Conservation (phyloP, 371 early-diverging fungal species). For the Cokeromyces recurvatus region DNA sequence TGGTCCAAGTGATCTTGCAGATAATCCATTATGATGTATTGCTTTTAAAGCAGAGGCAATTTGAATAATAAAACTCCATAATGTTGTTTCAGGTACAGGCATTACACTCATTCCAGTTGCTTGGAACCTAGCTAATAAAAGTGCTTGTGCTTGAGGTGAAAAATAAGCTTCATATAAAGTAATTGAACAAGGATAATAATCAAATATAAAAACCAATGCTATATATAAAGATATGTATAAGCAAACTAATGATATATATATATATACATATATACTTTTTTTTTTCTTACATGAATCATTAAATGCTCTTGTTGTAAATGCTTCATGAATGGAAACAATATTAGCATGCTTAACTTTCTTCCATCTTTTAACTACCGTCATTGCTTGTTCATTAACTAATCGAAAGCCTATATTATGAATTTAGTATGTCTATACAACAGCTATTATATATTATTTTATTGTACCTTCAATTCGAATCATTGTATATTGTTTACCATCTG, state of each 20-base stretch:
- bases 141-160: slow-evolving; percentile 49
- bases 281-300: slow-evolving; percentile 73
- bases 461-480: slow-evolving; percentile 74
- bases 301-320: slow-evolving; percentile 90
- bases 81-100: slow-evolving; percentile 62
- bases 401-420: slow-evolving; percentile 58
- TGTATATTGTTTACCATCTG: slow-evolving; percentile 75
- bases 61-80: slow-evolving; percentile 90
- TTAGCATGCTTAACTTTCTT: slow-evolving; percentile 72
- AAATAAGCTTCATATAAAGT: slow-evolving; percentile 73
- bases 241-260: background rate
- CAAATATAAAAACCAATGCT: slow-evolving; percentile 85
- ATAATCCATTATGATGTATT: slow-evolving; percentile 78
- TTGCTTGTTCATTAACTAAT: slow-evolving; percentile 68
- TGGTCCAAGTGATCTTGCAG: slow-evolving; percentile 72
- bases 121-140: slow-evolving; percentile 37
- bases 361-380: slow-evolving; percentile 80
- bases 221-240: background rate
- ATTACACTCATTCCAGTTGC: slow-evolving; percentile 27
- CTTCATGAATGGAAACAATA: slow-evolving; percentile 79
- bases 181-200: slow-evolving; percentile 83
- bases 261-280: background rate
- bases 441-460: background rate
- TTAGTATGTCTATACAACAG: no score
- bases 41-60: slow-evolving; percentile 79